Conservation (phyloP, 2,329 filamentous ascomycete species). For the Pseudogymnoascus sp. region DNA sequence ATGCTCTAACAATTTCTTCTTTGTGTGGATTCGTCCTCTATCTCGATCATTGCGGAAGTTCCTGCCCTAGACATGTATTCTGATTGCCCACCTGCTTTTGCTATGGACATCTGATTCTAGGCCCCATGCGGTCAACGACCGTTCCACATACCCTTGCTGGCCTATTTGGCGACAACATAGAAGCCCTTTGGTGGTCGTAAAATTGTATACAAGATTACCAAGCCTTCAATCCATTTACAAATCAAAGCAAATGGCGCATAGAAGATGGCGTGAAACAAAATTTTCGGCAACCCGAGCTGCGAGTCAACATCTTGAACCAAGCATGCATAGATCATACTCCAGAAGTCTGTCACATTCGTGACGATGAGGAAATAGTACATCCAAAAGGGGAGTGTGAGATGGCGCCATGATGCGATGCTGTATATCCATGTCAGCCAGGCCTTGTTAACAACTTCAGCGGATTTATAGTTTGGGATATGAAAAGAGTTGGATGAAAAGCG, state of each 20-base stretch:
- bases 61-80: not conserved
- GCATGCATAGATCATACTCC: not conserved
- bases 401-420: not conserved
- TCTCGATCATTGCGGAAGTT: not conserved
- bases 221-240: not conserved
- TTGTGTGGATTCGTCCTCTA: not conserved
- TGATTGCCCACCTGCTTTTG: not conserved
- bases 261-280: not conserved
- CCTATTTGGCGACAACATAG: not conserved
- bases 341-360: not conserved
- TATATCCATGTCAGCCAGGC: not conserved
- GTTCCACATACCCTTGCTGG: not conserved
- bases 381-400: not conserved
- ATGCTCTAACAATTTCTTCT: not conserved
- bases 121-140: not conserved
- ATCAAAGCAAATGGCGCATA: not conserved
- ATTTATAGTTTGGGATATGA: not conserved
- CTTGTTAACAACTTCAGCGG: not conserved
- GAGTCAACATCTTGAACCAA: not conserved
- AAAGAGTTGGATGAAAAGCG: not conserved
- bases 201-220: not conserved
- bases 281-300: not conserved
- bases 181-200: not conserved
- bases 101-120: not conserved
- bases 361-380: not conserved